These are phyloP conservation scores for Pleochaeta shiraiana DNA, from an alignment of 2,329 filamentous ascomycete species.

Conservation along the genomic window DNA sequence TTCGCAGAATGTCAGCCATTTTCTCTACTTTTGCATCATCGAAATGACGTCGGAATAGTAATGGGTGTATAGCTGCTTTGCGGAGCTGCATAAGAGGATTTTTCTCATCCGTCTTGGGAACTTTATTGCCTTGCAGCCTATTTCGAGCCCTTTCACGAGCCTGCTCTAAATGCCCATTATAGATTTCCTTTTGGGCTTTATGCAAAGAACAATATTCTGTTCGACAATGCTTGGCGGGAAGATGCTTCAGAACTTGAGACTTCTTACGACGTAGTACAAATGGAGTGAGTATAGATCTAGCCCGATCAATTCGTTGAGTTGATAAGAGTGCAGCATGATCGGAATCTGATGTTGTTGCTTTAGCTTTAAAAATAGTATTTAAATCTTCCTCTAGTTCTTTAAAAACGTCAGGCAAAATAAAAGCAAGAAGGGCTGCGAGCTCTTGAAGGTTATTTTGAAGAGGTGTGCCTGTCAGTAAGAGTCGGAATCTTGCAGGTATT, in stretches of 20 bases:
- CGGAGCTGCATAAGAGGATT: slow-evolving; percentile 79
- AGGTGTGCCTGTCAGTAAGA: slow-evolving; percentile 77
- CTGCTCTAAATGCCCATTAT: slow-evolving; percentile 44
- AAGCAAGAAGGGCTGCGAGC: slow-evolving; percentile 74
- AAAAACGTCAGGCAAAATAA: slow-evolving; percentile 79
- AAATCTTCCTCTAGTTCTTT: slow-evolving; percentile 54
- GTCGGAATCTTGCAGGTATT: slow-evolving; percentile 61
- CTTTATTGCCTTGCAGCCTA: slow-evolving; percentile 29
- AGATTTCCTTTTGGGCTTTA: slow-evolving; percentile 47
- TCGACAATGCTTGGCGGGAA: slow-evolving; percentile 58
- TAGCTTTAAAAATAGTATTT: slow-evolving; percentile 77
- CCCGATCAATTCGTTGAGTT: slow-evolving; percentile 64
- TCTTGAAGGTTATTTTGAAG: slow-evolving; percentile 91
- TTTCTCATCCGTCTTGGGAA: slow-evolving; percentile 30
- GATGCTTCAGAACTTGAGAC: slow-evolving; percentile 64
- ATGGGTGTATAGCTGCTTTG: slow-evolving; percentile 77
- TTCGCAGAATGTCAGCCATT: slow-evolving; percentile 58
- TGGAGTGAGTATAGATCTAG: slow-evolving; percentile 78
- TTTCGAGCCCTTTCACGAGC: slow-evolving; percentile 34
- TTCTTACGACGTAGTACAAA: slow-evolving; percentile 93
- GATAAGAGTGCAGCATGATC: slow-evolving; percentile 70
- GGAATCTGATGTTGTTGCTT: slow-evolving; percentile 61
- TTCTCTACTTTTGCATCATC: slow-evolving; percentile 49
- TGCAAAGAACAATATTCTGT: slow-evolving; percentile 70
- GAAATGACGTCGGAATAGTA: slow-evolving; percentile 70